Conservation (phyloP, 1,284 basidiomycete genomes). For the Tremellales sp. region DNA sequence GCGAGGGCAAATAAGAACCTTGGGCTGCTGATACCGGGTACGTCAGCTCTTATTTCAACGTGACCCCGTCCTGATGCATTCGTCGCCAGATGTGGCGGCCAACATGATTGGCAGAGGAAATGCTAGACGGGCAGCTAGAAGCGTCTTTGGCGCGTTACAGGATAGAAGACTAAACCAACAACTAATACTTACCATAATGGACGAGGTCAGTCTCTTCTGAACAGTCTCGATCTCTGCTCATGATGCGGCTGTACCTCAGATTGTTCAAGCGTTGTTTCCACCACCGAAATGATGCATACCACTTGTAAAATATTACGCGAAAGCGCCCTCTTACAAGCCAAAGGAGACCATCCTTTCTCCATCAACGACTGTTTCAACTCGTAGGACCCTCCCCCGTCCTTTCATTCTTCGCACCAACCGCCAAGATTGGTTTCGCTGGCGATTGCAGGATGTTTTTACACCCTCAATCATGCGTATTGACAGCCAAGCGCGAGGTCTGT, state of each 20-base stretch:
- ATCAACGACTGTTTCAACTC: too few relatives aligned
- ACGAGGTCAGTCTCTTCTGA: slow-evolving; percentile 69
- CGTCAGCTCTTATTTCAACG: slow-evolving; percentile 10
- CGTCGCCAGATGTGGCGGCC: slow-evolving; percentile 71
- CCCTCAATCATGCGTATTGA: too few relatives aligned
- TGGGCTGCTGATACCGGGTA: slow-evolving; percentile 75
- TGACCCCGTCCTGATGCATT: background rate
- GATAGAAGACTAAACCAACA: slow-evolving; percentile 90
- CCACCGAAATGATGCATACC: background rate
- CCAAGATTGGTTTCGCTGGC: too few relatives aligned
- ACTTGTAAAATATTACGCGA: too few relatives aligned
- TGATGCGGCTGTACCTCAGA: too few relatives aligned
- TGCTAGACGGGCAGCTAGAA: slow-evolving; percentile 80
- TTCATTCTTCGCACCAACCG: too few relatives aligned
- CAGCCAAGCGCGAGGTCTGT: too few relatives aligned
- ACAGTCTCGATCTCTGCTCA: too few relatives aligned
- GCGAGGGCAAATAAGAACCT: slow-evolving; percentile 84
- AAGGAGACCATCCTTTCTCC: too few relatives aligned
- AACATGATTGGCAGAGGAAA: slow-evolving; percentile 96
- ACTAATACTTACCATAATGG: slow-evolving; percentile 76
- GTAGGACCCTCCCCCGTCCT: too few relatives aligned
- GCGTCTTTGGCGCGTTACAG: slow-evolving; percentile 87
- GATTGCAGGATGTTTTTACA: too few relatives aligned
- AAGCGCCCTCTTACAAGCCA: too few relatives aligned
- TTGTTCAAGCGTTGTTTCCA: background rate